Base-by-base conservation (phyloP, 169 alveolate genomes). In the Blepharisma undulans region DNA sequence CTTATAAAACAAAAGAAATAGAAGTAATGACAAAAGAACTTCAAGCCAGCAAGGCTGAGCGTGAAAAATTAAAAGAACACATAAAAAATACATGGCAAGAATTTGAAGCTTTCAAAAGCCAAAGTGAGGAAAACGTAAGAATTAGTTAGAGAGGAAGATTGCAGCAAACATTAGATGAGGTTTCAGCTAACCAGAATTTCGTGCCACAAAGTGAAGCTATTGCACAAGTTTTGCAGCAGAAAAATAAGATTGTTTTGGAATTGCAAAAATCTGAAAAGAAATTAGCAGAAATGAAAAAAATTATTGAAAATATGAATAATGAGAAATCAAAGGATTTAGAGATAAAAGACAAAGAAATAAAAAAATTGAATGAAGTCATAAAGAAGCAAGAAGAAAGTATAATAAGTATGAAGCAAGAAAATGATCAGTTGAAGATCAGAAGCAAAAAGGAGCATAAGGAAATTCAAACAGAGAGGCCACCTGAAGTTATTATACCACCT, bases 1-100 rank as follows among this genome's bases (percentile, higher is more conserved):
- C 36, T 0, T 29, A 32, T n/a, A 79, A 79, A 33, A 30, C 10
- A 27, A 27, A 33, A 33, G 87, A 79, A 79, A 79, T 29, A 27
- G 71, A 79, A 79, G 1, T 29, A 16, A 27, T 79, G 30, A 14
- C 87, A n/a, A 27, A 79, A 33, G 61, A 32, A 10, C 66, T 79
- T 22, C 27, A 32, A n/a, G 66, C 66, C 34, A 29, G 27, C 30
- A 79, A 79, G 87, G 30, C 36, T 29, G 87, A 79, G 19, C 29
- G 61, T n/a, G 36, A 79, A 30, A 79, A 79, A 33, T 79, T 79
- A 22, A 79, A 79, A 33, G 87, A 79, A 29, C 87, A 79, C 66
- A 27, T 79, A n/a, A 79, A 33, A 30, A 79, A 79, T 14, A 32
- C 34, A n/a, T 79, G 87, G 87, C 30, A 79, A 33, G 87, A 79